phyloP scores from a whole-genome alignment of 2,329 filamentous ascomycete species.

The Cladophialophora immunda region DNA sequence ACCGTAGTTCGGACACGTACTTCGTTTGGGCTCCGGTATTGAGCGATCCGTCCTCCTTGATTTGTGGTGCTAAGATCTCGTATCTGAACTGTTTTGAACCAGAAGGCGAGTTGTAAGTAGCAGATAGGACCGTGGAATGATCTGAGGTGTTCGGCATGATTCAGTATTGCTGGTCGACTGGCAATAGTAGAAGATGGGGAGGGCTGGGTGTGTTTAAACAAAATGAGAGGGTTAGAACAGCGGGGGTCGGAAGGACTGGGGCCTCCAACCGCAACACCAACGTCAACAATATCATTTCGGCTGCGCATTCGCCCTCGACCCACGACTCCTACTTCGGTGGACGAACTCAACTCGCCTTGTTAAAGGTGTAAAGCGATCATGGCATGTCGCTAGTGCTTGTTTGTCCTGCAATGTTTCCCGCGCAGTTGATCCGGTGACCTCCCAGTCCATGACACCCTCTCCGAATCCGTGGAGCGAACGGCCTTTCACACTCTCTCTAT shows the following conservation, averaged over 20 bases:
- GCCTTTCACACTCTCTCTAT: neutral
- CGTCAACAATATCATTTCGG: constrained; percentile 7
- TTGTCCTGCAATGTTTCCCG: neutral
- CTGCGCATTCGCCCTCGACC: neutral
- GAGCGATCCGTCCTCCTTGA: neutral
- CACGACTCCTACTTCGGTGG: neutral
- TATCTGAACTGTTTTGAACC: constrained; percentile 27
- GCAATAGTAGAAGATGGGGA: neutral
- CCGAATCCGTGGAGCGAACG: neutral
- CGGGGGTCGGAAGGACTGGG: neutral
- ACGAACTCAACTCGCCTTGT: neutral
- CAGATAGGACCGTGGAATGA: constrained; percentile 20
- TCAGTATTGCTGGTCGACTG: neutral
- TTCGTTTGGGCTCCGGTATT: constrained; percentile 55
- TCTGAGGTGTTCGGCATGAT: constrained; percentile 6
- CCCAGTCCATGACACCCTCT: neutral
- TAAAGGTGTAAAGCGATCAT: neutral
- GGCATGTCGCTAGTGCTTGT: neutral
- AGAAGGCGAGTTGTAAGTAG: constrained; percentile 30
- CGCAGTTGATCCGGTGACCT: constrained; percentile 13
- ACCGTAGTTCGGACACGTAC: constrained; percentile 62
- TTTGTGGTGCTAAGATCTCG: constrained; percentile 11
- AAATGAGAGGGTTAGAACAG: neutral
- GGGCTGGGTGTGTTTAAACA: too few species aligned
- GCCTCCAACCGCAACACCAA: neutral